Base-by-base conservation (phyloP, 208 protist species). In the Crithidia thermophila region DNA sequence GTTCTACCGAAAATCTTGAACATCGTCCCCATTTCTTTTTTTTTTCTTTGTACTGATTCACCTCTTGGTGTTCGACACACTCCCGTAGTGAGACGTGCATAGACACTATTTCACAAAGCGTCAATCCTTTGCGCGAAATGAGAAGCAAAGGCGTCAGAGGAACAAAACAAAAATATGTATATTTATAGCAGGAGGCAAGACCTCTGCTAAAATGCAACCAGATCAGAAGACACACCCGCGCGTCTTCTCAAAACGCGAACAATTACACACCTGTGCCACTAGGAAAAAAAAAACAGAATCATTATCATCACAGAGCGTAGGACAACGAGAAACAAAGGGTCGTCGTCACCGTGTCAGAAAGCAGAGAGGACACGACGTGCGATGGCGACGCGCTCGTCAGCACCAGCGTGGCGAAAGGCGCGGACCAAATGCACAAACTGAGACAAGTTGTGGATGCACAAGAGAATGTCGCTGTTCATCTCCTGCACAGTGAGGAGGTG, bases 401-500 rank as follows among this genome's bases (percentile, higher is more conserved):
- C 28, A 31, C 13, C 20, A 7, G 52, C 77, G 4, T 47, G 37
- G n/a, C 72, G 58, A 47, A 78, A 66, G n/a, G 62, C 30, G 3
- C 68, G 77, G 0, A 88, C 63, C 1, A 94, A 58, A 11, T 52
- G 47, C 0, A 84, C 75, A 11, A 93, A 49, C 14, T 66, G 52
- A 8, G 71, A 52, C 11, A 95, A 55, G 61, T 97, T 97, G 69
- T 97, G 92, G 28, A 94, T 93, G 7, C 62, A 53, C 27, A 97
- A 79, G 27, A 97, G 62, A 50, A 91, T 93, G 16, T 74, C 59
- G 61, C 84, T 91, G 56, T 94, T 95, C 89, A 97, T 97, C 61
- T 97, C 92, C 46, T 95, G 89, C 34, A 95, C 88, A 6, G 84
- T 88, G 16, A 95, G 80, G 37, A 97, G 73, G 55, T 97, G 92